Evolutionary conservation across 164 flowering plant genomes (phyloP).

Genomic region (Stephania japonica): DNA sequence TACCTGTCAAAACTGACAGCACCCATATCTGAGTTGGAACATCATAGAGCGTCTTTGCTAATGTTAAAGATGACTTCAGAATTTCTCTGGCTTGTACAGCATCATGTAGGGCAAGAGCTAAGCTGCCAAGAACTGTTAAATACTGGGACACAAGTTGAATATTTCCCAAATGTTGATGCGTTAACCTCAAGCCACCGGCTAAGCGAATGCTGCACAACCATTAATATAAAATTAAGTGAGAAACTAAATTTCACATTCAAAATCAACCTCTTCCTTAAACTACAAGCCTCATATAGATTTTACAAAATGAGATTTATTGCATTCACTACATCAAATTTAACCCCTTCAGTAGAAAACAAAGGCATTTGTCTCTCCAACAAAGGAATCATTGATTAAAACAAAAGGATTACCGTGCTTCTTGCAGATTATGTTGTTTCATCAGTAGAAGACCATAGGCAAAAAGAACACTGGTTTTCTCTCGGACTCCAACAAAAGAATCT

Average conservation of each 20-base stretch:
- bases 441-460: conserved; percentile 85
- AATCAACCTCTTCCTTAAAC: background rate
- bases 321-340: background rate
- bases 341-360: background rate
- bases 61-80: conserved; percentile 75
- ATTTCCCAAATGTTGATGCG: conserved; percentile 79
- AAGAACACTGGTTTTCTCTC: conserved; percentile 78
- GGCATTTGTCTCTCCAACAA: background rate
- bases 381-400: background rate
- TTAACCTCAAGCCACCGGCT: conserved; percentile 82
- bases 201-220: conserved; percentile 56
- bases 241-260: background rate
- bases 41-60: conserved; percentile 89
- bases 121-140: conserved; percentile 78
- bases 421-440: conserved; percentile 87
- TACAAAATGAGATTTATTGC: background rate
- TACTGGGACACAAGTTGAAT: conserved; percentile 94
- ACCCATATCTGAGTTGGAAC: conserved; percentile 94
- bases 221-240: background rate
- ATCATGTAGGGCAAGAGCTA: conserved; percentile 90
- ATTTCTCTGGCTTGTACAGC: conserved; percentile 91
- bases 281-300: background rate
- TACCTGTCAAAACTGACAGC: conserved; percentile 76
- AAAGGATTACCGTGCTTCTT: conserved; percentile 73
- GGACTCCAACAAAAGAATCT: conserved; percentile 86